A percentile compares a stretch with the other conserved stretches of the same genome.
phyloP scores from a whole-genome alignment of 305 asterid species.

The Salvia sclarea region DNA sequence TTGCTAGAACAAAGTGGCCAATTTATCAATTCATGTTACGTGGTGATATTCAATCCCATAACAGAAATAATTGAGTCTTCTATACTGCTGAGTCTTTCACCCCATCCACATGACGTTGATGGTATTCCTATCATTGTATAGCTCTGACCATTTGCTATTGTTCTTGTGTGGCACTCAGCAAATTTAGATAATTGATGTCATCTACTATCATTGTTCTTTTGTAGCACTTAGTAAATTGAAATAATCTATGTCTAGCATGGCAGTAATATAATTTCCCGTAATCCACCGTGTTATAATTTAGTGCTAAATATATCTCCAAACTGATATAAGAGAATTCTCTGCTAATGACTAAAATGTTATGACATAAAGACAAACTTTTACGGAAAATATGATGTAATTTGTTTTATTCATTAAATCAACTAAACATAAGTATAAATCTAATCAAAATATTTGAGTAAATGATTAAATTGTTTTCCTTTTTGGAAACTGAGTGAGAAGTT shows the following conservation, averaged over 20 bases:
- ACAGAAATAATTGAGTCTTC: neutral
- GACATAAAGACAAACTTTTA: too few species aligned
- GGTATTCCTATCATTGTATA: neutral
- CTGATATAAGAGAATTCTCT: too few species aligned
- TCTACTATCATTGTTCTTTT: neutral
- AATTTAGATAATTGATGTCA: too few species aligned
- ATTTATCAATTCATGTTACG: neutral
- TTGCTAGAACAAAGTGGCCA: neutral
- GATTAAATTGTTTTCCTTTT: too few species aligned
- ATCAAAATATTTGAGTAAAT: too few species aligned
- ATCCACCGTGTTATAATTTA: neutral
- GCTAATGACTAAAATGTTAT: too few species aligned
- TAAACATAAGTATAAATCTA: too few species aligned
- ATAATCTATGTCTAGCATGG: neutral
- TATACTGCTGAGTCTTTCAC: neutral
- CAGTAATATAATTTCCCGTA: neutral
- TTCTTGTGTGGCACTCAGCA: too few species aligned
- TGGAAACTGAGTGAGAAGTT: too few species aligned
- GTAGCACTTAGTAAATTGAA: neutral
- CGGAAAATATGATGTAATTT: too few species aligned
- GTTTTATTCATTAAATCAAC: too few species aligned
- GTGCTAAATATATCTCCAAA: too few species aligned
- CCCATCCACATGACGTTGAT: neutral
- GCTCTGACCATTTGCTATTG: slow-evolving; percentile 3
- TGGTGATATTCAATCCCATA: slow-evolving; percentile 4